Evolutionary conservation across 2,329 filamentous ascomycete genomes (phyloP).

Genomic region (Chlorencoelia australis): DNA sequence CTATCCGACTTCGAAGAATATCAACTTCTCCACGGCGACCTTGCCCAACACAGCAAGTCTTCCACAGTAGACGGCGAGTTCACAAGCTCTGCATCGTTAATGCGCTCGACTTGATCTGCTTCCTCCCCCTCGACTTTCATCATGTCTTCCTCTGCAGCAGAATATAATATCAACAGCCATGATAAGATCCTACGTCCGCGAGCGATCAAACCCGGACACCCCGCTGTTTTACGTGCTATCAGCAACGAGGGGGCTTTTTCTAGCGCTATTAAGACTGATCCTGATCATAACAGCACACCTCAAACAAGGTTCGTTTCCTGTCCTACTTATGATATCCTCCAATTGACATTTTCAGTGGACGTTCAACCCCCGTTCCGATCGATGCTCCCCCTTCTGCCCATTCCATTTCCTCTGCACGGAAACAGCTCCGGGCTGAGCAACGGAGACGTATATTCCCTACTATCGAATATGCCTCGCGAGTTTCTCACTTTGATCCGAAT

Average conservation of each 20-base stretch:
- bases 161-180: slow-evolving; percentile 21
- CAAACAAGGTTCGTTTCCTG: slow-evolving; percentile 21
- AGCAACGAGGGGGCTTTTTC: slow-evolving; percentile 20
- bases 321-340: not conserved
- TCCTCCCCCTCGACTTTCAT: too few relatives aligned
- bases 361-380: slow-evolving; percentile 71
- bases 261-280: too few relatives aligned
- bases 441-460: slow-evolving; percentile 83
- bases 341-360: slow-evolving; percentile 46
- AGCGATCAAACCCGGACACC: slow-evolving; percentile 20
- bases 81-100: too few relatives aligned
- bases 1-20: too few relatives aligned
- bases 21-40: too few relatives aligned
- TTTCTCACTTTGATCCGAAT: slow-evolving; percentile 89
- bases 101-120: too few relatives aligned
- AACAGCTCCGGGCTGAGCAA: slow-evolving; percentile 71
- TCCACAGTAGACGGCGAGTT: too few relatives aligned
- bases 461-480: slow-evolving; percentile 79
- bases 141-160: slow-evolving; percentile 24
- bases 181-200: slow-evolving; percentile 25
- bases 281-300: too few relatives aligned
- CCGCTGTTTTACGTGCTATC: slow-evolving; percentile 17
- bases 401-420: slow-evolving; percentile 74
- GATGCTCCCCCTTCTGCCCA: slow-evolving; percentile 91
- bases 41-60: too few relatives aligned